Percentiles rank a stretch among this genome's conserved stretches.
phyloP scores from a whole-genome alignment of 2,329 filamentous ascomycete genomes.

The Ustilaginoidea virens region DNA sequence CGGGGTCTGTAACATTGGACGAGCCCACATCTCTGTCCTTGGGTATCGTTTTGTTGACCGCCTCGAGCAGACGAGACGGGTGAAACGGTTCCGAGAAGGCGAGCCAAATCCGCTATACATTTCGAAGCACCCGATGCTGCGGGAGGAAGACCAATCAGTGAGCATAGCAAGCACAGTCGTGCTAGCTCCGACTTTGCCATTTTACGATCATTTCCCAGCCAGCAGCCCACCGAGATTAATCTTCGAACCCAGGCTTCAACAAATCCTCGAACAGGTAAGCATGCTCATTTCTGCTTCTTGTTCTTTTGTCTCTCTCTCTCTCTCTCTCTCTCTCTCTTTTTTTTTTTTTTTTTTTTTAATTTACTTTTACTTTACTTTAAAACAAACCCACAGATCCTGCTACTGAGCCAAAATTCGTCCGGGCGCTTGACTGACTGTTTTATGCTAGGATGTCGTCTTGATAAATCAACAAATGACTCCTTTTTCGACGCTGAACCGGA shows the following conservation, averaged over 20 bases:
- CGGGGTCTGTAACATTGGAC: constrained; percentile 46
- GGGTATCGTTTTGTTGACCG: constrained; percentile 2
- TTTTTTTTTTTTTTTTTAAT: too few relatives aligned
- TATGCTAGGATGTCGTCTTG: constrained; percentile 33
- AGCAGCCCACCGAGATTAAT: constrained; percentile 26
- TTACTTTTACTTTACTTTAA: too few relatives aligned
- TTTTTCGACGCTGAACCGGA: constrained; percentile 57
- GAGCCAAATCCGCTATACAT: constrained; percentile 46
- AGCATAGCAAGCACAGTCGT: constrained; percentile 51
- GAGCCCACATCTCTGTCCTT: too few relatives aligned
- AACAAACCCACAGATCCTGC: too few relatives aligned
- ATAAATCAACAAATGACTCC: constrained; percentile 31
- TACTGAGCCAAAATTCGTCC: too few relatives aligned
- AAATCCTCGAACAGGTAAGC: constrained; percentile 16
- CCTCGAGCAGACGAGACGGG: constrained; percentile 19
- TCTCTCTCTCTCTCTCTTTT: too few relatives aligned
- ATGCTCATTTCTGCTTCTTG: too few relatives aligned
- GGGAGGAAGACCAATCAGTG: constrained; percentile 37
- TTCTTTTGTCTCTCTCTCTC: too few relatives aligned
- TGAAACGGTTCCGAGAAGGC: constrained; percentile 32
- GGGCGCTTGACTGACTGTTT: constrained; percentile 21
- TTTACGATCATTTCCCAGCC: constrained; percentile 35
- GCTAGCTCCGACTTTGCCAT: constrained; percentile 57
- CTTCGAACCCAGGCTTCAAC: constrained; percentile 16
- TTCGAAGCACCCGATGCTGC: constrained; percentile 38